These are phyloP conservation scores for Suillus tomentosus DNA, from an alignment of 768 basidiomycete genomes.

Conservation along the genomic window DNA sequence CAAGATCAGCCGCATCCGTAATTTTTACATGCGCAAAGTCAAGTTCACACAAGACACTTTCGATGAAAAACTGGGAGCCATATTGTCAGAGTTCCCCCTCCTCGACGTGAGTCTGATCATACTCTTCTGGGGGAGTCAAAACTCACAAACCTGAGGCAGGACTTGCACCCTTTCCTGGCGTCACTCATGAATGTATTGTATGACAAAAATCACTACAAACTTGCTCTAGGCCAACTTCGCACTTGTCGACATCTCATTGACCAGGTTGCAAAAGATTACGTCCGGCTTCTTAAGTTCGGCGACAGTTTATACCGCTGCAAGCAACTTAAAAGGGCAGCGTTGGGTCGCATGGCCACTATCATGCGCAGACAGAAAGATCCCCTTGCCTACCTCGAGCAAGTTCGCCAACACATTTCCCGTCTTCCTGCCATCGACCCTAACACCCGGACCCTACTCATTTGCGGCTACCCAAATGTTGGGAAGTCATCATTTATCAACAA, in stretches of 20 bases:
- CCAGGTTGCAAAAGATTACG: slow-evolving; percentile 96
- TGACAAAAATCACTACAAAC: slow-evolving; percentile 99
- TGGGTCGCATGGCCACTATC: slow-evolving; percentile 99
- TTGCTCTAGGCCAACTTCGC: slow-evolving; percentile 94
- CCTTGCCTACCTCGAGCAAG: slow-evolving; percentile 97
- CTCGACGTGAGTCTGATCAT: slow-evolving; percentile 72
- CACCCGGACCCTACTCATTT: slow-evolving; percentile 95
- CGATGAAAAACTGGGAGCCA: slow-evolving; percentile 92
- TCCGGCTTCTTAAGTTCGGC: slow-evolving; percentile 95
- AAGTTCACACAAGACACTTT: slow-evolving; percentile 98
- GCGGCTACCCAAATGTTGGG: slow-evolving; percentile 99
- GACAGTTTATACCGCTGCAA: slow-evolving; percentile 98
- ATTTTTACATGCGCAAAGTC: slow-evolving; percentile 99
- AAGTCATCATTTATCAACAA: slow-evolving; percentile 99
- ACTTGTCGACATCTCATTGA: slow-evolving; percentile 96
- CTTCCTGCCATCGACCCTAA: slow-evolving; percentile 98
- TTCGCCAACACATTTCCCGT: slow-evolving; percentile 98
- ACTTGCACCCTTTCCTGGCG: slow-evolving; percentile 94
- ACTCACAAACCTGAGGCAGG: slow-evolving; percentile 40
- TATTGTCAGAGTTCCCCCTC: slow-evolving; percentile 95
- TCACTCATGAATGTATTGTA: slow-evolving; percentile 98
- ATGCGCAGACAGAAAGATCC: slow-evolving; percentile 99
- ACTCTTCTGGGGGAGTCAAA: slow-evolving; percentile 9
- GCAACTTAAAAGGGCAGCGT: slow-evolving; percentile 95
- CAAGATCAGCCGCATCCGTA: slow-evolving; percentile 98